phyloP scores from a whole-genome alignment of 1,139 yeast species.

The Taiozyma onychis region DNA sequence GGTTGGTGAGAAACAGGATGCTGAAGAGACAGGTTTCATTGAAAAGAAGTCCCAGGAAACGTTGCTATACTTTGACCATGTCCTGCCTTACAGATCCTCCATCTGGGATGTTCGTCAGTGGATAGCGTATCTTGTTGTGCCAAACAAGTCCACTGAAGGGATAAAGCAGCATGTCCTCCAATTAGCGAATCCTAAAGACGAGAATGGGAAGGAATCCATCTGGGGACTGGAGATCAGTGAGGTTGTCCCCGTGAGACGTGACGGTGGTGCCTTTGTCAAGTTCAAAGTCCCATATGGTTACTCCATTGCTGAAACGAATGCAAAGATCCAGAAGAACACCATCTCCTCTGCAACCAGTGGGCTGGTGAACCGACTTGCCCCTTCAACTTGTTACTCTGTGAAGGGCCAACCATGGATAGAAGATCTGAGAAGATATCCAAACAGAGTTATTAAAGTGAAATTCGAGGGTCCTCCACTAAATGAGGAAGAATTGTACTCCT shows the following conservation, averaged over 20 bases:
- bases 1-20: slow-evolving; percentile 44
- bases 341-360: slow-evolving; percentile 26
- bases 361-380: slow-evolving; percentile 31
- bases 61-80: slow-evolving; percentile 47
- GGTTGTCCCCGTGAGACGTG: slow-evolving; percentile 67
- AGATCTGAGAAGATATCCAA: slow-evolving; percentile 76
- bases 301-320: slow-evolving; percentile 45
- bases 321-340: slow-evolving; percentile 46
- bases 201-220: slow-evolving; percentile 28
- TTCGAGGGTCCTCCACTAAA: slow-evolving; percentile 73
- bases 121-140: slow-evolving; percentile 28
- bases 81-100: slow-evolving; percentile 39
- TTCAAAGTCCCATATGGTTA: slow-evolving; percentile 52
- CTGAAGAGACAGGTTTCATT: slow-evolving; percentile 55
- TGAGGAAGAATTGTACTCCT: slow-evolving; percentile 78
- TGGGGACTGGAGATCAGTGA: slow-evolving; percentile 37
- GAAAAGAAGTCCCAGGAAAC: slow-evolving; percentile 47
- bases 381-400: slow-evolving; percentile 60
- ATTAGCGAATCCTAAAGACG: slow-evolving; percentile 36
- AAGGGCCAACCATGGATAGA: slow-evolving; percentile 96
- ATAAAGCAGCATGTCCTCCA: slow-evolving; percentile 31
- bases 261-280: slow-evolving; percentile 91
- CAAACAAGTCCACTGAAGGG: slow-evolving; percentile 29
- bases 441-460: slow-evolving; percentile 52
- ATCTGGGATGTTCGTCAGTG: slow-evolving; percentile 35